phyloP scores from a whole-genome alignment of 2,329 filamentous ascomycete genomes.

The Canariomyces notabilis region DNA sequence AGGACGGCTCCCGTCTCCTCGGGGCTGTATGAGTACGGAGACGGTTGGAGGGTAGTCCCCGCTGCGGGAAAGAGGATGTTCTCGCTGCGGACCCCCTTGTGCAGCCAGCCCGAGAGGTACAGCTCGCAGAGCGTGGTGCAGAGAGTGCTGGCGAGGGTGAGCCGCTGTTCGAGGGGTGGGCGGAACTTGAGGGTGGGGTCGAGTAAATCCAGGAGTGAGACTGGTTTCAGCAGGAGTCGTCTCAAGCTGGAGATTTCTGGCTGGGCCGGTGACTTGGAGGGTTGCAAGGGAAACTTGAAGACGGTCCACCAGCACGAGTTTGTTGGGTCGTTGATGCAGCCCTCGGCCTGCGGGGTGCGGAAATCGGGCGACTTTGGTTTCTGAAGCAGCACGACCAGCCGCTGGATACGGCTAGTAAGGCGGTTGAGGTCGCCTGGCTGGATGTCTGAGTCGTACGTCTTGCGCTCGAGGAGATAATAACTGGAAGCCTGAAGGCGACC shows the following conservation, averaged over 20 bases:
- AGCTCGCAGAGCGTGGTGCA: constrained; percentile 10
- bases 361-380: constrained; percentile 11
- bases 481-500: no score
- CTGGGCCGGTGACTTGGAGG: background rate
- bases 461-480: constrained; percentile 15
- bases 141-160: constrained; percentile 12
- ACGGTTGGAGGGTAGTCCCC: background rate
- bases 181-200: constrained; percentile 7
- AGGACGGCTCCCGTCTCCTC: background rate
- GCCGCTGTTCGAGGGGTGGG: constrained; percentile 13
- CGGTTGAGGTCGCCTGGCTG: constrained; percentile 4
- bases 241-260: background rate
- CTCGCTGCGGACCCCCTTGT: constrained; percentile 12
- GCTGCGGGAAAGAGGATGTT: constrained; percentile 9
- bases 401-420: constrained; percentile 14
- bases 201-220: constrained; percentile 13
- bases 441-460: constrained; percentile 12
- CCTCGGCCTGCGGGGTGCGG: constrained; percentile 9
- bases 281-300: constrained; percentile 6
- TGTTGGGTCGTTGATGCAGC: constrained; percentile 13
- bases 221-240: background rate
- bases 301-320: constrained; percentile 18
- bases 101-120: constrained; percentile 13
- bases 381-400: constrained; percentile 14
- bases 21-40: background rate